A percentile compares a stretch with the other conserved stretches of the same genome.
Evolutionary conservation across 257 asterid genomes (phyloP).

Genomic region (Pogostemon cablin): DNA sequence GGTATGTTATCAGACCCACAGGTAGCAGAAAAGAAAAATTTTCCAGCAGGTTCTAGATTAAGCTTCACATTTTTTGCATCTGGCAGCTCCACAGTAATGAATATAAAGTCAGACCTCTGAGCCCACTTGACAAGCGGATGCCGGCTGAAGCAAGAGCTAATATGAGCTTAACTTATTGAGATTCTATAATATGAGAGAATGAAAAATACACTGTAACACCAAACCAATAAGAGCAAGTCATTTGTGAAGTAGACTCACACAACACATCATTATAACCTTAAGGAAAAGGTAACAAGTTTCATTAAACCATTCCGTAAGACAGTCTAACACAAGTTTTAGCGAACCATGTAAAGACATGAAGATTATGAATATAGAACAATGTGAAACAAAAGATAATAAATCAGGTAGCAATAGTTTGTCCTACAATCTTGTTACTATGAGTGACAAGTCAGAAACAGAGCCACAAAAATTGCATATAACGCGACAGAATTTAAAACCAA

Average conservation of each 20-base stretch:
- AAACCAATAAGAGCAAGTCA: background rate
- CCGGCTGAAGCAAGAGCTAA: slow-evolving; percentile 45
- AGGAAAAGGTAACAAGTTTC: no score
- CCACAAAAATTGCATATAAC: no score
- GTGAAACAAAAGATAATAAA: background rate
- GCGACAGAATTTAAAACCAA: background rate
- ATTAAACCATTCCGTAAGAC: no score
- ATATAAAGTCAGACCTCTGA: slow-evolving; percentile 60
- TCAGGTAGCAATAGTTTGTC: background rate
- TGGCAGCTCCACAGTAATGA: slow-evolving; percentile 67
- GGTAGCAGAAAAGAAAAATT: slow-evolving; percentile 63
- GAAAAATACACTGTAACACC: background rate
- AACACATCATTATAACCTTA: no score
- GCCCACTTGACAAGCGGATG: slow-evolving; percentile 77
- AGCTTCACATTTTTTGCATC: slow-evolving; percentile 73
- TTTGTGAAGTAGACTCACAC: no score
- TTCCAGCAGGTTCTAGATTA: slow-evolving; percentile 72
- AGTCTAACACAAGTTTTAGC: no score
- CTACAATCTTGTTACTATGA: background rate
- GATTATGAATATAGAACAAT: background rate
- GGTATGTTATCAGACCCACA: slow-evolving; percentile 50
- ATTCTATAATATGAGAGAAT: background rate
- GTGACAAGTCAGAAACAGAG: background rate
- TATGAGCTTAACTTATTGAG: background rate
- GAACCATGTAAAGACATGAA: background rate